phyloP scores from a whole-genome alignment of 2,329 filamentous ascomycete genomes.

The Aspergillus fijiensis region DNA sequence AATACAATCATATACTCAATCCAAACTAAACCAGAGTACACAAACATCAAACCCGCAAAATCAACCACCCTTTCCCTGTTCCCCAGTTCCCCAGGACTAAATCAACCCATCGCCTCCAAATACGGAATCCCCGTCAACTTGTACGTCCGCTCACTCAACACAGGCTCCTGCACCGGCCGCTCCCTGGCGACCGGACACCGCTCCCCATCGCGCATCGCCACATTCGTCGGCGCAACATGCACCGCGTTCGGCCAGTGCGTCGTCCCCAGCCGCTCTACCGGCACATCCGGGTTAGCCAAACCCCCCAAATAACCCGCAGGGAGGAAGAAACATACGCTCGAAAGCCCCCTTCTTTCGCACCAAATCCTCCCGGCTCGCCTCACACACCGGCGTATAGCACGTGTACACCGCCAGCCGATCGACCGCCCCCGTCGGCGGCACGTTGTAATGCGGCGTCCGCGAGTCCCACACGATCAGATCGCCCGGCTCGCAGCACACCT shows the following conservation, averaged over 20 bases:
- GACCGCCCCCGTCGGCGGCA: slow-evolving; percentile 31
- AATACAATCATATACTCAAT: too few relatives aligned
- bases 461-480: slow-evolving; percentile 47
- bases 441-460: slow-evolving; percentile 42
- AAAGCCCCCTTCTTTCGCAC: slow-evolving; percentile 45
- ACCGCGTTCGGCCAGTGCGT: slow-evolving; percentile 42
- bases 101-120: neutral
- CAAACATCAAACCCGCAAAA: too few relatives aligned
- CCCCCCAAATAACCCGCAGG: neutral
- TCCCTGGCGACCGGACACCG: slow-evolving; percentile 32
- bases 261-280: slow-evolving; percentile 33
- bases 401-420: slow-evolving; percentile 42
- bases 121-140: slow-evolving; percentile 53
- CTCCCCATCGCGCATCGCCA: slow-evolving; percentile 22
- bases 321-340: slow-evolving; percentile 23
- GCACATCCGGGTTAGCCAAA: too few relatives aligned
- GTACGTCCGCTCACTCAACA: slow-evolving; percentile 44
- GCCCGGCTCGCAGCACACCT: slow-evolving; percentile 46
- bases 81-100: too few relatives aligned
- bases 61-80: too few relatives aligned
- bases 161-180: slow-evolving; percentile 42
- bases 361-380: slow-evolving; percentile 44
- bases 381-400: slow-evolving; percentile 43
- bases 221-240: slow-evolving; percentile 22
- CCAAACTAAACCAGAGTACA: too few relatives aligned